Base-by-base conservation (phyloP, 352 stramenopile genomes). In the Globisporangium megalacanthum region DNA sequence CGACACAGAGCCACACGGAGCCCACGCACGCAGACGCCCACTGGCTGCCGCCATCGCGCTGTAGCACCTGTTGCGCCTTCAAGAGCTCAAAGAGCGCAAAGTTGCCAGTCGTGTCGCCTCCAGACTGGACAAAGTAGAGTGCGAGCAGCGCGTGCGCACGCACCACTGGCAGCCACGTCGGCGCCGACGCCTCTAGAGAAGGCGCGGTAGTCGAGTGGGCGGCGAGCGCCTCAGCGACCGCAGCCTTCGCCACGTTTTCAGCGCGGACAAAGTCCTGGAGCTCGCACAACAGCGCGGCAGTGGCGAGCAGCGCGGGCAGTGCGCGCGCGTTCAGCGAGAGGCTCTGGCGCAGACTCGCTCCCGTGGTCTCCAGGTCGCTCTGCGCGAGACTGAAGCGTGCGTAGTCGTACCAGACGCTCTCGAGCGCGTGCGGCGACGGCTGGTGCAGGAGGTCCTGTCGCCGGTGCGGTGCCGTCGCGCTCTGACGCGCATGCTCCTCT, bases 81-180 rank as follows among this genome's bases (percentile, higher is more conserved):
- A 90, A 62, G 36, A 92, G 61, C 64, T 94, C 82, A 46, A 90
- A 78, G 13, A 82, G 65, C 19, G 70, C 58, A 25, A 91, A 59
- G 53, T 91, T 92, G 3, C 79, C 78, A 2, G 78, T 89, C 3
- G 33, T 33, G 42, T 91, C 83, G 41, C 53, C 59, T 6, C 55
- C 66, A 0, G 76, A 75, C 36, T 80, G 62, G 8, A 63, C 56
- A 55, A 78, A 92, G 58, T 75, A 86, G 33, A 84, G 71, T 10
- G 74, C 84, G 25, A 89, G 66, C 14, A 94, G 64, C 48, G 65
- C 75, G 49, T 94, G 84, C 10, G 75, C 72, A 10, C 83, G 63
- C 15, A 66, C 67, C 25, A 75, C 41, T 5, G 75, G 29, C 29
- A 58, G 41, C 44, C 54, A 50, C 3, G 13, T 17, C 25, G 47